Percentiles rank a stretch among this genome's conserved stretches.
Evolutionary conservation across 1,284 basidiomycete genomes (phyloP).

Genomic region (Tylopilus sp.): DNA sequence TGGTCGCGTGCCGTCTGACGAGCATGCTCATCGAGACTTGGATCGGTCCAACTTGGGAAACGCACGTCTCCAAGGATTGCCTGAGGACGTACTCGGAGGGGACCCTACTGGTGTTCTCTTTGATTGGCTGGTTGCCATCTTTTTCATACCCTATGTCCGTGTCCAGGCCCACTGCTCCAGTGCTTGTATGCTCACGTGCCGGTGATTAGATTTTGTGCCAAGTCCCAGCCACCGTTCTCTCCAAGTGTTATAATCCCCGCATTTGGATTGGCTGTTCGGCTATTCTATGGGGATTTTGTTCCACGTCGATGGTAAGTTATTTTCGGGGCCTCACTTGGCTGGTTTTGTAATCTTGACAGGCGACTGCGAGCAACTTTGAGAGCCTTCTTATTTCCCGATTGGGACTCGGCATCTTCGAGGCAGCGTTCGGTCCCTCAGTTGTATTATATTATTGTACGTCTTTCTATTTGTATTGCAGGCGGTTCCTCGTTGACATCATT

Average conservation of each 20-base stretch:
- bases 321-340: not conserved
- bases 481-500: not conserved
- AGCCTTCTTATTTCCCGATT: constrained; percentile 60
- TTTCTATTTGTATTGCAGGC: not conserved
- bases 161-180: not conserved
- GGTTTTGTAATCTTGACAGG: constrained; percentile 37
- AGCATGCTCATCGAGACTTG: constrained; percentile 47
- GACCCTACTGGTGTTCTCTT: constrained; percentile 66
- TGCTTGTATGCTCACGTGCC: not conserved
- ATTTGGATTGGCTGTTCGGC: constrained; percentile 66
- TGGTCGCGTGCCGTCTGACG: not conserved
- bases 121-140: constrained; percentile 73
- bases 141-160: constrained; percentile 74
- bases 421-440: constrained; percentile 46
- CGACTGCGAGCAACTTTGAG: constrained; percentile 56
- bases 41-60: constrained; percentile 77
- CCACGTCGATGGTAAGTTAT: constrained; percentile 61
- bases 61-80: constrained; percentile 68
- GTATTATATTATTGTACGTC: constrained; percentile 70
- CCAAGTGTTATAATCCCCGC: constrained; percentile 66
- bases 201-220: constrained; percentile 61
- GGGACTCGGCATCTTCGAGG: constrained; percentile 68
- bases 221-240: constrained; percentile 64
- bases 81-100: constrained; percentile 60
- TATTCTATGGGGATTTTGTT: constrained; percentile 68